Base-by-base conservation (phyloP, 805 yeast genomes). In the Candida awuae region DNA sequence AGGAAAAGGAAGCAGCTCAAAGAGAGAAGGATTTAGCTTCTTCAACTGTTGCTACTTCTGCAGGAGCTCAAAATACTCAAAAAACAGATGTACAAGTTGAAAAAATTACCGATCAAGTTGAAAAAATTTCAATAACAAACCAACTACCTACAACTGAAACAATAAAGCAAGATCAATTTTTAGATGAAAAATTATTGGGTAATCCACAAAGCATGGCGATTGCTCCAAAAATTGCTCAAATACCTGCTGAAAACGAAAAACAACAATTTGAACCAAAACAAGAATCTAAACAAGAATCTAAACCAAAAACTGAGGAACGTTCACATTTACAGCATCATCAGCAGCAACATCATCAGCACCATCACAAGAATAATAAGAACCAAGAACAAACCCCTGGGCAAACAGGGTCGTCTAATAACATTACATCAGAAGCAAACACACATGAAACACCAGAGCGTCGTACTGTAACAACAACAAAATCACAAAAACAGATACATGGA, bases 401-500 rank as follows among this genome's bases (percentile, higher is more conserved):
- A n/a, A n/a, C n/a, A n/a, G n/a, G n/a, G n/a, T n/a, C n/a, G n/a
- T 7, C 15, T 19, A 27, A 35, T 8, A 4, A 36, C 8, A 40
- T 41, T 14, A 28, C 32, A 17, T 42, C 43, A 9, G 22, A 39
- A 13, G 17, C 38, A 9, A 32, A 30, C 9, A 29, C 40, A 8
- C 32, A 28, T 7, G 61, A 53, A 41, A 51, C 48, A 27, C 65
- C 65, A 7, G 67, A 62, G 43, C 55, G 62, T 23, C 55, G 65
- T 32, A 63, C 61, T 25, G 48, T 54, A 4, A 28, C 53, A 18
- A 34, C 49, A 30, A 40, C 52, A n/a, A 66, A 69, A 47, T 50
- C 64, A 26, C 63, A 59, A 50, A 75, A 73, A 49, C 79, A 77
- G 45, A 75, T 82, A 18, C 87, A 82, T 52, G 94, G 94, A 6